Evolutionary conservation across 768 basidiomycete species (phyloP), one percentile per base, ranked within the genome.

Genomic region (Bullera alba): DNA sequence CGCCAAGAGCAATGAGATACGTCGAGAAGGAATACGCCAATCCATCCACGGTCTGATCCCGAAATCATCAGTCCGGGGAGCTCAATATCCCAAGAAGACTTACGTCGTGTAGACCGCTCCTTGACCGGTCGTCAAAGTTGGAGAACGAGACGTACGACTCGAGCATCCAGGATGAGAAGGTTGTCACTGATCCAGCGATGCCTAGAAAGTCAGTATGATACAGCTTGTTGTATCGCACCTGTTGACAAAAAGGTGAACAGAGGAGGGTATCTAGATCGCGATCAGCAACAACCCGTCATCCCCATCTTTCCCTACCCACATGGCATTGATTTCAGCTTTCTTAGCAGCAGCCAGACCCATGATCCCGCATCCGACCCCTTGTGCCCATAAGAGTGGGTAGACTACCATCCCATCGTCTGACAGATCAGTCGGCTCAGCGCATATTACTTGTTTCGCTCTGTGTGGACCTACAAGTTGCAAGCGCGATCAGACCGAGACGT

Each of bases 171-270:
- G 83, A 80, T 15, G 92, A 95, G 76, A 97, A 97, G 2, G 91
- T 96, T 8, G 95, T 99, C 60, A 97, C 73, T 1, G 89, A 93
- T 2, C 93, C 95, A 66, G 95, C 97, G 71, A 96, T 89, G 14
- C 89, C 91, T 84, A 52, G 22, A 5, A 7, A 8, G 32, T 19
- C 12, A 29, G 8, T 30, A n/a, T 36, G 22, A 42, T 25, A 22
- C 38, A 34, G 22, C 23, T 21, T n/a, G 47, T 41, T 10, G 23
- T n/a, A n/a, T 14, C 34, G 6, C 54, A 83, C 88, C 89, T 53
- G 91, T 95, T 0, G 90, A 87, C 12, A 89, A 67, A 19, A 86
- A 87, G 2, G 84, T 87, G 71, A 91, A 93, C 15, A 95, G 64
- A 3, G 91, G 91, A 0, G 82, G 83, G 73, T 92, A 91, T 56